A percentile compares a stretch with the other conserved stretches of the same genome.
Conservation (phyloP, 1,284 basidiomycete species). For the Termitomyces sp. region DNA sequence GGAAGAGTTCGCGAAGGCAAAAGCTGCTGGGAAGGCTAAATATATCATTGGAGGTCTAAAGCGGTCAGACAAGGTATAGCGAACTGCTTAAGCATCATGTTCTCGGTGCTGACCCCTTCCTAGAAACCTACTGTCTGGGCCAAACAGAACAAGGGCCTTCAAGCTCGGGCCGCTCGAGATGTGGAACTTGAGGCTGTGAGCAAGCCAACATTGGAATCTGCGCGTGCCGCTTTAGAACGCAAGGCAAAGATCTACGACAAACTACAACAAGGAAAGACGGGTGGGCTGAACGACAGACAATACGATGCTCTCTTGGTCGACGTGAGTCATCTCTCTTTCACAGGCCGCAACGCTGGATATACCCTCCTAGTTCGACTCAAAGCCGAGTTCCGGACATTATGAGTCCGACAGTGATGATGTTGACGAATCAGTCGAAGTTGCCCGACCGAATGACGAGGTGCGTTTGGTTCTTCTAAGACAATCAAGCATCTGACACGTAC, state of each 20-base stretch:
- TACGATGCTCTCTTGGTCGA: conserved; percentile 77
- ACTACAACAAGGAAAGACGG: conserved; percentile 74
- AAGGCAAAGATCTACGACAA: conserved; percentile 85
- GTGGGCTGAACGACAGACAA: conserved; percentile 74
- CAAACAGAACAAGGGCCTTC: conserved; percentile 67
- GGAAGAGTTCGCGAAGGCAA: conserved; percentile 55
- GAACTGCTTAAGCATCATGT: neutral
- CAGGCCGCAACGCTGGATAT: neutral
- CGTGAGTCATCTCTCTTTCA: conserved; percentile 44
- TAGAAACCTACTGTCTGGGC: conserved; percentile 73
- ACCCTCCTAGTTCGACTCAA: conserved; percentile 64
- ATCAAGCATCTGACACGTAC: conserved; percentile 4
- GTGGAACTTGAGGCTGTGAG: conserved; percentile 60
- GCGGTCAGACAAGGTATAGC: conserved; percentile 58
- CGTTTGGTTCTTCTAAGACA: neutral
- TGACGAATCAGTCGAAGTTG: conserved; percentile 65
- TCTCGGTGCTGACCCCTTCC: neutral
- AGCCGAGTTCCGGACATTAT: conserved; percentile 45
- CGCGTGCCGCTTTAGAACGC: conserved; percentile 63
- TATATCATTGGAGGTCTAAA: conserved; percentile 52
- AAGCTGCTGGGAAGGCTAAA: conserved; percentile 49
- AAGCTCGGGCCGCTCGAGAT: conserved; percentile 57
- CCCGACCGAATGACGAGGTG: conserved; percentile 43
- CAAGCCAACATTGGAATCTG: conserved; percentile 64
- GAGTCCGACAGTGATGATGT: conserved; percentile 69